These are phyloP conservation scores for Colletotrichum sp. DNA, from an alignment of 2,329 filamentous ascomycete species.

Conservation along the genomic window DNA sequence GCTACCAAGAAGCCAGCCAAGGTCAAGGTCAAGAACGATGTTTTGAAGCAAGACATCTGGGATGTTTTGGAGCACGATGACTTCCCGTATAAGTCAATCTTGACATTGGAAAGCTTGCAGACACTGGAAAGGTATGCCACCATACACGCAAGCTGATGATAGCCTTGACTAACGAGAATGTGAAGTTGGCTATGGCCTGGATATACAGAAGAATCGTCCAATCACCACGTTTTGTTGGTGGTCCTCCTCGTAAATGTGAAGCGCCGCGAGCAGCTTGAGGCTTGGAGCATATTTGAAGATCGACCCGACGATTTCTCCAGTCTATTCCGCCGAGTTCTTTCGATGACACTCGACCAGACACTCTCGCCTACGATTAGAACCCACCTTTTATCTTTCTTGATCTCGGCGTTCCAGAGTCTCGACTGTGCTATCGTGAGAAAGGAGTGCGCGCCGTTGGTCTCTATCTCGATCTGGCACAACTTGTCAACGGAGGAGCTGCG, in stretches of 20 bases:
- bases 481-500: slow-evolving; percentile 78
- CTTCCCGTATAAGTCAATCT: slow-evolving; percentile 78
- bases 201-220: slow-evolving; percentile 86
- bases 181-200: slow-evolving; percentile 90
- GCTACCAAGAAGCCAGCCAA: slow-evolving; percentile 60
- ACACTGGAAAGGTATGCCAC: slow-evolving; percentile 75
- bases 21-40: slow-evolving; percentile 79
- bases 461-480: slow-evolving; percentile 95
- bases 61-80: slow-evolving; percentile 81
- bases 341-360: slow-evolving; percentile 79
- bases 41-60: slow-evolving; percentile 89
- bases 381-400: slow-evolving; percentile 88
- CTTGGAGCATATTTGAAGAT: slow-evolving; percentile 86
- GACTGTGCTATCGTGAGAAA: slow-evolving; percentile 90
- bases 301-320: slow-evolving; percentile 83
- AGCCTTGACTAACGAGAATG: slow-evolving; percentile 26
- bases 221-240: slow-evolving; percentile 89
- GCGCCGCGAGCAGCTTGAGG: slow-evolving; percentile 82
- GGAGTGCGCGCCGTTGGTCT: slow-evolving; percentile 94
- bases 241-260: slow-evolving; percentile 88
- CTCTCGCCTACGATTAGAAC: slow-evolving; percentile 72
- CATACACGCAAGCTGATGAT: neutral
- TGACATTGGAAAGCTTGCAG: slow-evolving; percentile 89
- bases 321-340: slow-evolving; percentile 88
- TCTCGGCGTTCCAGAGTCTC: slow-evolving; percentile 90